Percentiles rank a stretch among this genome's conserved stretches.
Evolutionary conservation across 202 grass and related monocot genomes (phyloP).

Genomic region (Musa balbisiana): DNA sequence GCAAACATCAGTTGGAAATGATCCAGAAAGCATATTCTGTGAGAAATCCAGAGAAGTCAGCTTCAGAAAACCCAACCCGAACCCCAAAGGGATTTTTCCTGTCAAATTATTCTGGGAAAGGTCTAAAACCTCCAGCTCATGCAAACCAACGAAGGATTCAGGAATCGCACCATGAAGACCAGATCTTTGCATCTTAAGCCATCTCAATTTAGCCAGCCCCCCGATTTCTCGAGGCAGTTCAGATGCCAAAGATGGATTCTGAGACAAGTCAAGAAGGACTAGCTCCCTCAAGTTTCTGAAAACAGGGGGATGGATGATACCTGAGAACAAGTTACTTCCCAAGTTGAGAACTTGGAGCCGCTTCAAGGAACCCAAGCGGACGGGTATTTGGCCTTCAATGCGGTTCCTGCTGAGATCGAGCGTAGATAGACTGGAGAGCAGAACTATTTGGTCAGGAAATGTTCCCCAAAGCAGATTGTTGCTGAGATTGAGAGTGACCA

Average conservation of each 20-base stretch:
- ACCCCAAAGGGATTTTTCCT: constrained; percentile 40
- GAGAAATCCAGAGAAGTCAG: constrained; percentile 49
- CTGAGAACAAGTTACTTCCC: constrained; percentile 51
- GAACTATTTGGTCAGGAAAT: constrained; percentile 49
- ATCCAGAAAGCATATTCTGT: constrained; percentile 41
- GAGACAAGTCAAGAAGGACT: constrained; percentile 53
- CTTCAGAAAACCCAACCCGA: constrained; percentile 40
- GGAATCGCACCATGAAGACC: constrained; percentile 51
- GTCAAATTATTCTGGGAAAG: constrained; percentile 60
- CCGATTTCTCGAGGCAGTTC: constrained; percentile 52
- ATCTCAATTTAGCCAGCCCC: constrained; percentile 31
- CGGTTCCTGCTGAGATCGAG: constrained; percentile 73
- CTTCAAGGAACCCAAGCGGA: constrained; percentile 31
- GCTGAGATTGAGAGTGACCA: constrained; percentile 58
- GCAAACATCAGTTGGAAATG: constrained; percentile 44
- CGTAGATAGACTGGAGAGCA: constrained; percentile 29
- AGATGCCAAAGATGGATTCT: constrained; percentile 50
- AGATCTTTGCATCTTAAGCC: constrained; percentile 49
- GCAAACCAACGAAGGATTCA: constrained; percentile 29
- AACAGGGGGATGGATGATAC: constrained; percentile 47
- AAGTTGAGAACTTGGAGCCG: constrained; percentile 54
- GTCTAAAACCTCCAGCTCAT: constrained; percentile 51
- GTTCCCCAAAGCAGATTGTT: constrained; percentile 45
- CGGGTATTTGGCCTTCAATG: constrained; percentile 43
- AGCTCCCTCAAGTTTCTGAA: constrained; percentile 50